These are phyloP conservation scores for Elongisporangium undulatum DNA, from an alignment of 352 stramenopile species.

Conservation along the genomic window DNA sequence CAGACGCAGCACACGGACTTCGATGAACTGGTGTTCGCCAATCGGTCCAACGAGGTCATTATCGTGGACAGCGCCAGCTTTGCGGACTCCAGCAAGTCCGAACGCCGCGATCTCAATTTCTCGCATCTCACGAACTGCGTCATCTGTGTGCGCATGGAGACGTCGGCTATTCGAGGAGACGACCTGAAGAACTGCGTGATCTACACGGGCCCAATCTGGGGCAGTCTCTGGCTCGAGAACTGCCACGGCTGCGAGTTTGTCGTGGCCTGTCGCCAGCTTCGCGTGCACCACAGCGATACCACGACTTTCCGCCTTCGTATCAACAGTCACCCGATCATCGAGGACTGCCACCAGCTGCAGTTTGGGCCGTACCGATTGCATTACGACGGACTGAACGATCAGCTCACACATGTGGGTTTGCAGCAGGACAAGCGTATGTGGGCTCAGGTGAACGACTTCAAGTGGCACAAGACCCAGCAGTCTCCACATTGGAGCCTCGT, in stretches of 20 bases:
- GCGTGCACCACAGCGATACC: slow-evolving; percentile 67
- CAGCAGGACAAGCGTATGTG: slow-evolving; percentile 60
- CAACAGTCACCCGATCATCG: slow-evolving; percentile 86
- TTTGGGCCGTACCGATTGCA: slow-evolving; percentile 76
- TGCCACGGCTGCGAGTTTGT: slow-evolving; percentile 79
- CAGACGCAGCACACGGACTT: slow-evolving; percentile 11
- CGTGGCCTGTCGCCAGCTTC: slow-evolving; percentile 79
- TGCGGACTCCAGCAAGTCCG: slow-evolving; percentile 12
- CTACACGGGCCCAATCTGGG: slow-evolving; percentile 73
- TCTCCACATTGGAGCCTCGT: slow-evolving; percentile 84
- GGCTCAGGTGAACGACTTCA: slow-evolving; percentile 91
- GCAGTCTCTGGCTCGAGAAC: slow-evolving; percentile 82
- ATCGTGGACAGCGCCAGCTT: slow-evolving; percentile 63
- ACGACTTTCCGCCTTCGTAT: slow-evolving; percentile 83
- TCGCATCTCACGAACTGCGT: slow-evolving; percentile 64
- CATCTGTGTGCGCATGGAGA: slow-evolving; percentile 62
- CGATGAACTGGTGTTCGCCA: slow-evolving; percentile 58
- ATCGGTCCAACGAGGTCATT: slow-evolving; percentile 58
- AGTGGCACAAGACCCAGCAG: slow-evolving; percentile 85
- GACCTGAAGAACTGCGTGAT: slow-evolving; percentile 66
- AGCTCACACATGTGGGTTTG: slow-evolving; percentile 56
- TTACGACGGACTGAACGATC: slow-evolving; percentile 55
- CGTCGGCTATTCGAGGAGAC: slow-evolving; percentile 69
- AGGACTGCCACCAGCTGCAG: slow-evolving; percentile 79
- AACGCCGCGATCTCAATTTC: slow-evolving; percentile 66